These are phyloP conservation scores for Diaporthe ilicicola DNA, from an alignment of 2,329 filamentous ascomycete species.

Conservation along the genomic window DNA sequence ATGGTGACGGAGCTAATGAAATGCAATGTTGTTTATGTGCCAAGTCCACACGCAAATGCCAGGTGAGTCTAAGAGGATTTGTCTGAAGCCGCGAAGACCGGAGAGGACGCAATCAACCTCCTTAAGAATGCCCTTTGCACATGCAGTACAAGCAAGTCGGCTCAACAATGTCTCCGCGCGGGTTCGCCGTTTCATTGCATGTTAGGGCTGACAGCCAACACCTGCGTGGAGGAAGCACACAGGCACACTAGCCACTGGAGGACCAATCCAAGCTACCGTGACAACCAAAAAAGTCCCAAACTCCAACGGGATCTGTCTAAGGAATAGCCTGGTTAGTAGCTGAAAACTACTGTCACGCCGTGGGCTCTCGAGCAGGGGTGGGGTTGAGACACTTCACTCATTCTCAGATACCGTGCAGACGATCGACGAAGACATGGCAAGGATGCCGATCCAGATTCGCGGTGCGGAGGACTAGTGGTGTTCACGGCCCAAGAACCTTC, in stretches of 20 bases:
- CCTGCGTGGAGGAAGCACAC: neutral
- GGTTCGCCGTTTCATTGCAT: neutral
- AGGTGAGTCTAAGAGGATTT: neutral
- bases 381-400: neutral
- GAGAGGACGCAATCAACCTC: neutral
- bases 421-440: neutral
- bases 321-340: neutral
- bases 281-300: neutral
- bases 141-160: neutral
- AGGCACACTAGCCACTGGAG: neutral
- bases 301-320: neutral
- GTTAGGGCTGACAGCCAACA: slow-evolving; percentile 1
- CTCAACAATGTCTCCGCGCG: neutral
- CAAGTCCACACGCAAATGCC: neutral
- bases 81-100: neutral
- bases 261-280: neutral
- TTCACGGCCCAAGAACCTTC: neutral
- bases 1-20: neutral
- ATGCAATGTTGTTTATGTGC: neutral
- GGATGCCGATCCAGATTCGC: neutral
- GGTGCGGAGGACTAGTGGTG: neutral
- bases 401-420: neutral
- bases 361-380: neutral
- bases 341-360: neutral
- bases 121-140: neutral